Conservation (phyloP, 805 yeast genomes). For the Tetrapisispora iriomotensis region DNA sequence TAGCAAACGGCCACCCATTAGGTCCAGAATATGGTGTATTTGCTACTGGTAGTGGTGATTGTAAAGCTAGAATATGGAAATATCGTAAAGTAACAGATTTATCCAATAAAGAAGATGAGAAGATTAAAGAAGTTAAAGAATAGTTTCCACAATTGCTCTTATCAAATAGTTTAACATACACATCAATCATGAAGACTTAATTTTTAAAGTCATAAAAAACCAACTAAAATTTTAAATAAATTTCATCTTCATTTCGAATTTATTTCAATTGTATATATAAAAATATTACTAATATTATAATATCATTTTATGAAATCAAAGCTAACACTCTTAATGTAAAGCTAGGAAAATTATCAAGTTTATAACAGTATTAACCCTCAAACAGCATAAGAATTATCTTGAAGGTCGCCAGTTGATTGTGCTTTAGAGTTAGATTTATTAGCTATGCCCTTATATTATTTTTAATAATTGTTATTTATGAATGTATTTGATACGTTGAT, state of each 20-base stretch:
- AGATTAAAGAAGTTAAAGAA: slow-evolving; percentile 14
- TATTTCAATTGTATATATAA: slow-evolving; percentile 3
- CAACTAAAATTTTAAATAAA: neutral
- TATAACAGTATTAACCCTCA: too few relatives aligned
- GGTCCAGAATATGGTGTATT: slow-evolving; percentile 60
- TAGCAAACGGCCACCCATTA: slow-evolving; percentile 63
- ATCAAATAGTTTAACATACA: neutral
- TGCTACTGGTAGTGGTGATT: slow-evolving; percentile 97
- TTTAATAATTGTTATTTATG: too few relatives aligned
- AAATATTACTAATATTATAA: slow-evolving; percentile 1
- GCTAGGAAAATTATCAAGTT: too few relatives aligned
- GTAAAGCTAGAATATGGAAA: slow-evolving; percentile 94
- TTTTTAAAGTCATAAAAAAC: slow-evolving; percentile 2
- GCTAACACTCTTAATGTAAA: too few relatives aligned
- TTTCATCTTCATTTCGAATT: neutral
- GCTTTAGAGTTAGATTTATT: too few relatives aligned
- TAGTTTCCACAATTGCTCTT: slow-evolving; percentile 2
- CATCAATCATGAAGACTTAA: slow-evolving; percentile 1
- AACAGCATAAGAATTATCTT: too few relatives aligned
- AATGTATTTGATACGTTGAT: too few relatives aligned
- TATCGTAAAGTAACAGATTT: slow-evolving; percentile 36
- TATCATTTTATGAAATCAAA: too few relatives aligned
- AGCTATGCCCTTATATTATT: too few relatives aligned
- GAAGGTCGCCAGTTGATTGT: too few relatives aligned
- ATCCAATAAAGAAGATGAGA: slow-evolving; percentile 2